Conservation (phyloP, 306 rosid species). For the Quillaja saponaria region DNA sequence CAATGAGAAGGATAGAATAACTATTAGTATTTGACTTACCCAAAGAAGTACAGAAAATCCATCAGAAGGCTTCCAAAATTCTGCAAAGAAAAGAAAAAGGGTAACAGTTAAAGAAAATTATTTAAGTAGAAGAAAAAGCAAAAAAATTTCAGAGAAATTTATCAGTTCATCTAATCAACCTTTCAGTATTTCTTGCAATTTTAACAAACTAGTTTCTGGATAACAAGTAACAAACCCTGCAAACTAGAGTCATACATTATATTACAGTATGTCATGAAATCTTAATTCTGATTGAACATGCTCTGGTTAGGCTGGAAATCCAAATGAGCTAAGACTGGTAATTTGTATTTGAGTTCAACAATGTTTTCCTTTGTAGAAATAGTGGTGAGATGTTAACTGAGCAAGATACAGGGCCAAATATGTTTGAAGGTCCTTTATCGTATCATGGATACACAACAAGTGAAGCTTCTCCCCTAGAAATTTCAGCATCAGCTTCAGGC, state of each 20-base stretch:
- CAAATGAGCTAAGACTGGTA: not conserved
- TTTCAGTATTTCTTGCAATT: no score
- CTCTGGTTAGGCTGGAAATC: not conserved
- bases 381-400: no score
- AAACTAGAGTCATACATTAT: no score
- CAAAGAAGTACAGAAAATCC: conserved; percentile 94
- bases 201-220: no score
- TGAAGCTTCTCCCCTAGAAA: not conserved
- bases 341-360: not conserved
- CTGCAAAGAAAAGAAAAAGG: conserved; percentile 52
- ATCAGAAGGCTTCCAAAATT: conserved; percentile 83
- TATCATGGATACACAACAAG: no score
- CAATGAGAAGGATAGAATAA: conserved; percentile 22
- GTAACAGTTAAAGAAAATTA: conserved; percentile 14
- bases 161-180: no score
- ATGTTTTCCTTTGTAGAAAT: not conserved
- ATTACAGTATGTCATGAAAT: no score
- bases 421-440: no score
- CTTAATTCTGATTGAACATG: no score
- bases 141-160: not conserved
- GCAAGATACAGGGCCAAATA: no score
- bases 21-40: conserved; percentile 56
- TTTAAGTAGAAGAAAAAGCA: not conserved
- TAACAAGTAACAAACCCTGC: no score
- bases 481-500: not conserved